Conservation (phyloP, 1,284 basidiomycete genomes). For the Omphalotus olearius region DNA sequence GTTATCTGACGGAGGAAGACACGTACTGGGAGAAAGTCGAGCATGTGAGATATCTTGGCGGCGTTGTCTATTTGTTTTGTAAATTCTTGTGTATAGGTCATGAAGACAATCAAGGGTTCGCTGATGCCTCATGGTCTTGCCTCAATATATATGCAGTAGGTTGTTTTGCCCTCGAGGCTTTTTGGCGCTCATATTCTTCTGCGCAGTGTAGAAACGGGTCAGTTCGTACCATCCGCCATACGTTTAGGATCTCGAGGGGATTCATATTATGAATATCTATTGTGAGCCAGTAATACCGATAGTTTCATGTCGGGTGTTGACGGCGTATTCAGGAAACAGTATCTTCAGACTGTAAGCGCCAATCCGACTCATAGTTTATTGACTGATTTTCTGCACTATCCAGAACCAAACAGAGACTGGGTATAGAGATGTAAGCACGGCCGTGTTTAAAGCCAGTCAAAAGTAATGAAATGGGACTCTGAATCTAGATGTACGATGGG, state of each 20-base stretch:
- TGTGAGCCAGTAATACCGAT: conserved; percentile 45
- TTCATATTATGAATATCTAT: conserved; percentile 91
- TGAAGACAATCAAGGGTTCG: conserved; percentile 65
- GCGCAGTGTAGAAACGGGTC: conserved; percentile 58
- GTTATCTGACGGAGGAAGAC: conserved; percentile 71
- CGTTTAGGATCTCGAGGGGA: conserved; percentile 91
- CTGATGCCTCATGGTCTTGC: conserved; percentile 69
- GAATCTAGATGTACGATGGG: conserved; percentile 75
- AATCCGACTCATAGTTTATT: neutral
- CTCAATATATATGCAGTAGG: conserved; percentile 82
- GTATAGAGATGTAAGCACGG: conserved; percentile 62
- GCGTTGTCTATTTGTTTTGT: neutral
- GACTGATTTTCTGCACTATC: conserved; percentile 9
- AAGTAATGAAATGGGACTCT: neutral
- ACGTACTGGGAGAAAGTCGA: conserved; percentile 84
- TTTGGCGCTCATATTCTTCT: neutral
- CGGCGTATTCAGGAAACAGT: conserved; percentile 61
- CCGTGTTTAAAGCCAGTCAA: neutral
- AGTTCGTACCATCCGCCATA: conserved; percentile 74
- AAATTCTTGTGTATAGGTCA: conserved; percentile 49
- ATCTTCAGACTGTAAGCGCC: conserved; percentile 57
- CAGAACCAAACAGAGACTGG: conserved; percentile 75
- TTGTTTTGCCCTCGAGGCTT: neutral
- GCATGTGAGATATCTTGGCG: conserved; percentile 36
- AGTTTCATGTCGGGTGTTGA: conserved; percentile 7